Evolutionary conservation across 495 filamentous ascomycete genomes (phyloP).

Genomic region (Aspergillus cavernicola): DNA sequence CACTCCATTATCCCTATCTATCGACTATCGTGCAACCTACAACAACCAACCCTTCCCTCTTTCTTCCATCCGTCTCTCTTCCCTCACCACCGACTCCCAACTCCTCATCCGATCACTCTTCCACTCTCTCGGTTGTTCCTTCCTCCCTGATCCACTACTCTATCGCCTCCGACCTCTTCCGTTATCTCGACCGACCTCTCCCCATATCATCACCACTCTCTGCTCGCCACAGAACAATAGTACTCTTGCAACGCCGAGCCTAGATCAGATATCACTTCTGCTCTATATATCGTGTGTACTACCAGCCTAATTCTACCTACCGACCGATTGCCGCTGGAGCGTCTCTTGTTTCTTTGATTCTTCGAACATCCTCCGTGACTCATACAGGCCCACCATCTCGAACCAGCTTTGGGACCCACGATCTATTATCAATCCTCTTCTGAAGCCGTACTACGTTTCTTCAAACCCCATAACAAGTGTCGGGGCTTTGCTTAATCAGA

Average conservation of each 20-base stretch:
- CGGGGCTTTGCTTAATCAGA: constrained; percentile 10
- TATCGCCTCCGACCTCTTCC: not conserved
- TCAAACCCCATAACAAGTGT: constrained; percentile 15
- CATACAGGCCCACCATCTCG: constrained; percentile 21
- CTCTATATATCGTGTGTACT: constrained; percentile 13
- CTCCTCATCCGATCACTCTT: constrained; percentile 9
- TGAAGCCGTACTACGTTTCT: constrained; percentile 19
- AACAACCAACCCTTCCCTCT: constrained; percentile 22
- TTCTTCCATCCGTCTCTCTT: constrained; percentile 19
- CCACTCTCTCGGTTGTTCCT: constrained; percentile 17
- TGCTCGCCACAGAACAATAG: constrained; percentile 2
- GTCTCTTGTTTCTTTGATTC: constrained; percentile 20
- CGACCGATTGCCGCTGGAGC: not conserved
- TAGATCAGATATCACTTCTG: constrained; percentile 8
- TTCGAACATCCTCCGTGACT: constrained; percentile 25
- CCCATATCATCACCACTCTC: not conserved
- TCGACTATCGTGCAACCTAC: not conserved
- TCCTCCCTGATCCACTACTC: constrained; percentile 8
- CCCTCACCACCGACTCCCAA: constrained; percentile 8
- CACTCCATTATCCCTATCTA: constrained; percentile 16
- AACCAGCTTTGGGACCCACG: constrained; percentile 22
- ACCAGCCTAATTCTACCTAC: constrained; percentile 7
- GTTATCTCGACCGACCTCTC: constrained; percentile 1
- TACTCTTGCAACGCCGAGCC: constrained; percentile 12
- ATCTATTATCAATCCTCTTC: constrained; percentile 8